Conservation (phyloP, 805 yeast genomes). For the Suhomyces kilbournensis region DNA sequence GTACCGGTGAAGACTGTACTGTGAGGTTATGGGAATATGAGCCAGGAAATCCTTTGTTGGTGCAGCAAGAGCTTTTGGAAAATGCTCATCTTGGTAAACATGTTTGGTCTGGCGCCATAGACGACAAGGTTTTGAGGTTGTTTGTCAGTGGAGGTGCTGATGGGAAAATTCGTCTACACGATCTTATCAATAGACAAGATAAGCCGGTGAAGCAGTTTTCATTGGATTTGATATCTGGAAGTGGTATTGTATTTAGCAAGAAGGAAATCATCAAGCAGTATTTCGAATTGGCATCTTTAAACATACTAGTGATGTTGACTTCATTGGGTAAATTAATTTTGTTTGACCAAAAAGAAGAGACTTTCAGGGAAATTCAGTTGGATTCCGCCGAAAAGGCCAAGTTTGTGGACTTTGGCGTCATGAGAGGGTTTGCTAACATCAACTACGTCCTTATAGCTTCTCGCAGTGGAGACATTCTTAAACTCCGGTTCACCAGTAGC, state of each 20-base stretch:
- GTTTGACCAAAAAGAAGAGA: slow-evolving; percentile 15
- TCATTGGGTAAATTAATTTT: slow-evolving; percentile 54
- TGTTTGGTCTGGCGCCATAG: slow-evolving; percentile 75
- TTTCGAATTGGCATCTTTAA: slow-evolving; percentile 41
- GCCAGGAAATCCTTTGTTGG: slow-evolving; percentile 25
- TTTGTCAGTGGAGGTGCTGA: slow-evolving; percentile 93
- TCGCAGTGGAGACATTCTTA: slow-evolving; percentile 40
- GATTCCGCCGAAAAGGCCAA: slow-evolving; percentile 8
- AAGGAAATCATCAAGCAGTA: slow-evolving; percentile 64
- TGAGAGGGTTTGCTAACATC: slow-evolving; percentile 37
- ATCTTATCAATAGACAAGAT: slow-evolving; percentile 30
- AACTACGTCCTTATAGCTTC: slow-evolving; percentile 26
- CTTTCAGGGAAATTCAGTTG: slow-evolving; percentile 1
- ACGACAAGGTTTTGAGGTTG: slow-evolving; percentile 36
- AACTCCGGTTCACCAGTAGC: slow-evolving; percentile 35
- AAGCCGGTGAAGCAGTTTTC: slow-evolving; percentile 17
- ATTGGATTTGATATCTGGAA: slow-evolving; percentile 30
- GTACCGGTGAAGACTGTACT: slow-evolving; percentile 82
- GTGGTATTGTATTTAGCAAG: slow-evolving; percentile 26
- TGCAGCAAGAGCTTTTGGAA: slow-evolving; percentile 47
- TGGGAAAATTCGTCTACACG: slow-evolving; percentile 70
- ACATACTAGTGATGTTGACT: slow-evolving; percentile 50
- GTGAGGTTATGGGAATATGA: slow-evolving; percentile 69
- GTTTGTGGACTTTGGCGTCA: slow-evolving; percentile 40
- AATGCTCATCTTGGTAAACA: slow-evolving; percentile 81